Base-by-base conservation (phyloP, 106 monocot species). In the Dendrobium nobile region DNA sequence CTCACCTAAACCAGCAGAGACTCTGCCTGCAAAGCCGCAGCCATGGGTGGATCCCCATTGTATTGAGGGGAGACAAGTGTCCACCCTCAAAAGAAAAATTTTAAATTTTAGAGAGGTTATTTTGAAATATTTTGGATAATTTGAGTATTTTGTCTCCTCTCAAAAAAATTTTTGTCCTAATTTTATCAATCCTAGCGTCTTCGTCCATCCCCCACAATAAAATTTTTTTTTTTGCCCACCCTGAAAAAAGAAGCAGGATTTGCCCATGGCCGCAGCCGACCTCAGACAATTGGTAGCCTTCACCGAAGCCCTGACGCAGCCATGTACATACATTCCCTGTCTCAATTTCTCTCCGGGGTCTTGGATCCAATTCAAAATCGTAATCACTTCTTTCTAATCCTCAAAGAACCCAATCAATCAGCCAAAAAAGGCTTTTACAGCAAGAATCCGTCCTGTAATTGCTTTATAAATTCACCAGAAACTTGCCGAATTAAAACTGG, bases 1-100 rank as follows among this genome's bases (percentile, higher is more conserved):
- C 15, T 73, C 45, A 74, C 81, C 81, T 73, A 7, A 43, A 5
- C 65, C 75, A 15, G 55, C 42, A 11, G 61, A 58, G 41, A 79
- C 18, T 42, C 42, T 42, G 2, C 42, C 73, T 4, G 18, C 73
- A 11, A 73, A 42, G 5, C 31, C 1, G 31, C 31, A 27, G 27
- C 27, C 27, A 27, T 27, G 27, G 27, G 27, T 0, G 27, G 27
- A 27, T 27, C 31, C 31, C 31, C 31, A 31, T 31, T 31, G 31
- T 31, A 31, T 31, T 31, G 31, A 31, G 31, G 31, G 31, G 31
- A 31, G 31, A 31, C 1, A 31, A 31, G 31, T 31, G 31, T 31
- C 31, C 31, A 31, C 1, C 31, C 31, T 31, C 1, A 31, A 31
- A 31, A 31, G 1, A 31, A 31, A 31, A 31, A 31, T 31, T 31